Evolutionary conservation across 495 filamentous ascomycete species (phyloP).

Genomic region (Tetracladium setigerum): DNA sequence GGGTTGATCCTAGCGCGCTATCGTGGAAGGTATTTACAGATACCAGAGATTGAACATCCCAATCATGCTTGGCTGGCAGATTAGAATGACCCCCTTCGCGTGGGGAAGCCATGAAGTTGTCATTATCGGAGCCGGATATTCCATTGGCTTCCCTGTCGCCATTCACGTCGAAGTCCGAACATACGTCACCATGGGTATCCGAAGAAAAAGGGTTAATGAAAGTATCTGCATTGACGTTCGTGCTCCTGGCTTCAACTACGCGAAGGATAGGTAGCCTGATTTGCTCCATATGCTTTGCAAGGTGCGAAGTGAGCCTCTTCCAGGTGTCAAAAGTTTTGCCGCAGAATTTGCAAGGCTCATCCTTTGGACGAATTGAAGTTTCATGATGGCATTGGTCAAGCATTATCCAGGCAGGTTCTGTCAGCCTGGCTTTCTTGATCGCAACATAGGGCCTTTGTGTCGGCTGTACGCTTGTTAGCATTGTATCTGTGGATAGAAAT

Average conservation of each 20-base stretch:
- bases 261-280: conserved; percentile 79
- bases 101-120: too few species aligned
- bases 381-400: conserved; percentile 75
- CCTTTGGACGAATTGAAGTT: conserved; percentile 52
- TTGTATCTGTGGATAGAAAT: too few species aligned
- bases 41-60: conserved; percentile 1
- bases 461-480: too few species aligned
- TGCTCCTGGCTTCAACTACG: conserved; percentile 52
- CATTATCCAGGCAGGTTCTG: conserved; percentile 60
- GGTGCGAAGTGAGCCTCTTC: conserved; percentile 91
- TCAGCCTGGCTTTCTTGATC: conserved; percentile 43
- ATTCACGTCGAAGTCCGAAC: too few species aligned
- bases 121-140: too few species aligned
- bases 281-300: conserved; percentile 96
- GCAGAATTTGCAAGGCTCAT: conserved; percentile 89
- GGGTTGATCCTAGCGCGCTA: not conserved
- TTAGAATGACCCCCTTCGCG: too few species aligned
- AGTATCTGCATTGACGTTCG: conserved; percentile 50
- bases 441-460: conserved; percentile 53
- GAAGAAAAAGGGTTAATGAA: conserved; percentile 60
- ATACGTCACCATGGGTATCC: too few species aligned
- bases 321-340: conserved; percentile 73
- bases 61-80: not conserved
- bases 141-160: too few species aligned
- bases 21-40: not conserved